Base-by-base conservation (phyloP, 768 basidiomycete genomes). In the Russula abietina region DNA sequence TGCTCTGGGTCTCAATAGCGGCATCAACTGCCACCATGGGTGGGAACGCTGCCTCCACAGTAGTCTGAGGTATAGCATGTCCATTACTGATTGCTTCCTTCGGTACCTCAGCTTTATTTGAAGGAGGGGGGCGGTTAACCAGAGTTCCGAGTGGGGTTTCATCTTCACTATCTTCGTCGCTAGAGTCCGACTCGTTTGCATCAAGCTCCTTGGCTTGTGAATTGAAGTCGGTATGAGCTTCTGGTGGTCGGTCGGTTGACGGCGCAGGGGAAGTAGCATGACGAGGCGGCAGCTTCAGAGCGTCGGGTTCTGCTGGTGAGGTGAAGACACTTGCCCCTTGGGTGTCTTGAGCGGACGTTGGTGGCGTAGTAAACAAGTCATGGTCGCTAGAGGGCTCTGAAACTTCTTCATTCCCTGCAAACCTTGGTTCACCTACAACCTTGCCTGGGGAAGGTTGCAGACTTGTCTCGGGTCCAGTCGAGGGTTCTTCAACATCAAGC, bases 331-430 rank as follows among this genome's bases (percentile, higher is more conserved):
- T 38, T 36, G 63, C 16, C 24, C 48, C 58, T 1, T 60, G 17
- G 53, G 57, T 14, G 50, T 58, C 43, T 9, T 69, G 68, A 2
- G 77, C 75, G 43, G 81, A 78, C 14, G 80, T 79, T 0, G 81
- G 83, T 32, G 87, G 85, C 0, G 86, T 88, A 54, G 79, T 75
- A 68, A 89, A 89, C 17, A 78, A 67, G 36, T 88, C 86, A 43
- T 74, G 80, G 33, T 80, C 80, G 9, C 73, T 75, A 59, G 73
- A 70, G 16, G 77, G 71, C 2, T 74, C 71, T 3, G 71, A 63
- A 22, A 75, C 61, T 30, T 71, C 56, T 6, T 60, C 59, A 26
- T 61, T 65, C 9, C 39, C 36, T 12, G 43, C 41, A 22, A 50
- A 26, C 36, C 17, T 51, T 24, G 48, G 16, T 14, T 57, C 64